Percentiles rank a stretch among this genome's conserved stretches.
Evolutionary conservation across 2,329 filamentous ascomycete genomes (phyloP).

Genomic region (Alternaria novae-zelandiae): DNA sequence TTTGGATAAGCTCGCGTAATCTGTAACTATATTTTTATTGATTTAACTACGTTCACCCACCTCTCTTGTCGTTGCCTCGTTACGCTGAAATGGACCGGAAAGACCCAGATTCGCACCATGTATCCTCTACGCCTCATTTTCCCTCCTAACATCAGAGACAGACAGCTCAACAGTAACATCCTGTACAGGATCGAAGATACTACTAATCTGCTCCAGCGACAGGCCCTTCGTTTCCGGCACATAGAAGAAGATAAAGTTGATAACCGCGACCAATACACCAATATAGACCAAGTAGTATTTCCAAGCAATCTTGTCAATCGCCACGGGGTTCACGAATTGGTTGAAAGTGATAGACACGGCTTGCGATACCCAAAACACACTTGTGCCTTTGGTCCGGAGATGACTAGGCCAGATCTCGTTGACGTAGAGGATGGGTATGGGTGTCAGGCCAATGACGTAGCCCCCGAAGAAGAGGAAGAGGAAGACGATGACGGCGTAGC

Average conservation of each 20-base stretch:
- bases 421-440: slow-evolving; percentile 40
- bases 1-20: too few relatives aligned
- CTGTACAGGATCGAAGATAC: slow-evolving; percentile 15
- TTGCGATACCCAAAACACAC: slow-evolving; percentile 25
- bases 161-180: not conserved
- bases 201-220: slow-evolving; percentile 21
- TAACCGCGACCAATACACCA: slow-evolving; percentile 17
- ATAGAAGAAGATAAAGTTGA: slow-evolving; percentile 17
- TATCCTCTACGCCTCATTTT: not conserved
- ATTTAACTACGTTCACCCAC: too few relatives aligned
- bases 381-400: slow-evolving; percentile 27
- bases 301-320: slow-evolving; percentile 28
- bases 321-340: slow-evolving; percentile 29
- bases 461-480: slow-evolving; percentile 25
- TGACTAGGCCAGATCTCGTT: slow-evolving; percentile 46
- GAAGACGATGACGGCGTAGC: slow-evolving; percentile 26
- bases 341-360: slow-evolving; percentile 22
- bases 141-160: not conserved
- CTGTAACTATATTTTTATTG: too few relatives aligned
- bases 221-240: slow-evolving; percentile 27
- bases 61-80: too few relatives aligned
- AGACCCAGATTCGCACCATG: not conserved
- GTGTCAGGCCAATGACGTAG: slow-evolving; percentile 45
- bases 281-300: slow-evolving; percentile 34
- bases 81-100: too few relatives aligned